Conservation (phyloP, 2,329 filamentous ascomycete genomes). For the Lecanoromycetidae sp. region DNA sequence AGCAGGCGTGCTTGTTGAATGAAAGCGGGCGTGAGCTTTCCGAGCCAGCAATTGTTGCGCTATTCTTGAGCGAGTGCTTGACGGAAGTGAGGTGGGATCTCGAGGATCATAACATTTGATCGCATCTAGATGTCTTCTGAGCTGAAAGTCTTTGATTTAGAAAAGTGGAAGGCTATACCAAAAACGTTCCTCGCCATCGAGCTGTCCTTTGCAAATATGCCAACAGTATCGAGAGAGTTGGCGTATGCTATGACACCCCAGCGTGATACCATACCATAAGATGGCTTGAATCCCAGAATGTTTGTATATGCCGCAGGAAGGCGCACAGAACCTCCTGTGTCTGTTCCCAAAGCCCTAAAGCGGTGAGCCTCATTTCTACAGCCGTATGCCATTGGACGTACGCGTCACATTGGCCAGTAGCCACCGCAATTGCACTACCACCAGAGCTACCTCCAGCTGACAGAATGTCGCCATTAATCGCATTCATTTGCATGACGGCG, state of each 20-base stretch:
- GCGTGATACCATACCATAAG: constrained; percentile 74
- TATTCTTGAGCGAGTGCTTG: constrained; percentile 42
- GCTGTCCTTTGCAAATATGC: constrained; percentile 51
- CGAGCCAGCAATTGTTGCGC: constrained; percentile 42
- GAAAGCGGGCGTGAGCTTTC: background rate
- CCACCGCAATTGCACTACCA: constrained; percentile 79
- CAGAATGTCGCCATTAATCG: constrained; percentile 29
- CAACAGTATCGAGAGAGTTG: constrained; percentile 85
- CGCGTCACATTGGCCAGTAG: constrained; percentile 48
- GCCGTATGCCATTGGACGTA: constrained; percentile 27
- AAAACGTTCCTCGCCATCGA: constrained; percentile 32
- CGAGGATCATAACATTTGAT: constrained; percentile 50
- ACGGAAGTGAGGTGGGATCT: constrained; percentile 63
- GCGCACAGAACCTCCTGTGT: constrained; percentile 81
- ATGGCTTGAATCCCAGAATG: constrained; percentile 77
- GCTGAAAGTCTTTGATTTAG: too few species aligned
- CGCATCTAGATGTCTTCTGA: constrained; percentile 26
- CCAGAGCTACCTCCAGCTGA: constrained; percentile 87
- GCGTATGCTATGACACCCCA: constrained; percentile 85
- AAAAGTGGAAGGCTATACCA: too few species aligned
- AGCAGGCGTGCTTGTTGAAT: constrained; percentile 8
- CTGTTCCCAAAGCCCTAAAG: constrained; percentile 65
- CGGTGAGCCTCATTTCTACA: constrained; percentile 6
- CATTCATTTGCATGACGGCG: constrained; percentile 44
- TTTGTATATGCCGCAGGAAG: constrained; percentile 81